Base-by-base conservation (phyloP, 2,329 filamentous ascomycete genomes). In the Fusarium sp. region DNA sequence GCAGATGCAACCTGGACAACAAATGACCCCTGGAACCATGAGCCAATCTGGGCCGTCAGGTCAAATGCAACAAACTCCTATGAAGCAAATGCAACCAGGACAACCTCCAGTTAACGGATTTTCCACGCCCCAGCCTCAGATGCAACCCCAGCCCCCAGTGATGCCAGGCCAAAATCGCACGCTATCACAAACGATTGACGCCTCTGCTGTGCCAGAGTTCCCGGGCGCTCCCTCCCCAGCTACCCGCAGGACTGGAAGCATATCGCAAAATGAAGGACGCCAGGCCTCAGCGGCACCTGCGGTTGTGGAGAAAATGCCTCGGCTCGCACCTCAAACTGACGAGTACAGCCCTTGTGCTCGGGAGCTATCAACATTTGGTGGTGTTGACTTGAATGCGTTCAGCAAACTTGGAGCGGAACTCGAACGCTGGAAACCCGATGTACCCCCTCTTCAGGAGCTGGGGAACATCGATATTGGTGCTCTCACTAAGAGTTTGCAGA, bases 391-490 rank as follows among this genome's bases (percentile, higher is more conserved):
- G 18, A 85, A 89, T 41, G 88, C 91, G 10, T 85, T 93, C 28
- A 86, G 86, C 61, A 88, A 89, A 55, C 81, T 95, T 55, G 91
- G 92, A 10, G 86, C 88, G 38, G 90, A 93, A 51, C 86, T 97
- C 41, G 85, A 90, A 55, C 86, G 87, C 48, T 86, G 90, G 76
- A 93, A 91, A 77, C 94, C 95, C 0, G 92, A 93, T 63, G 87
- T 95, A 41, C 95, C 96, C 1, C 85, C 86, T 6, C 86, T 95
- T 24, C 85, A 88, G 28, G 95, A 98, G 76, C 87, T 98, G 58
- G 96, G 95, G 14, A 88, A 94, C 26, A 93, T 98, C 71, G 95
- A 99, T 78, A 92, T 98, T 33, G 92, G 95, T 74, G 95, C 95
- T 26, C 86, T 99, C 44, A 97, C 92, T 2, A 92, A 95, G 85